Conservation (phyloP, 2,329 filamentous ascomycete species). For the Lasiodiplodia theobromae region DNA sequence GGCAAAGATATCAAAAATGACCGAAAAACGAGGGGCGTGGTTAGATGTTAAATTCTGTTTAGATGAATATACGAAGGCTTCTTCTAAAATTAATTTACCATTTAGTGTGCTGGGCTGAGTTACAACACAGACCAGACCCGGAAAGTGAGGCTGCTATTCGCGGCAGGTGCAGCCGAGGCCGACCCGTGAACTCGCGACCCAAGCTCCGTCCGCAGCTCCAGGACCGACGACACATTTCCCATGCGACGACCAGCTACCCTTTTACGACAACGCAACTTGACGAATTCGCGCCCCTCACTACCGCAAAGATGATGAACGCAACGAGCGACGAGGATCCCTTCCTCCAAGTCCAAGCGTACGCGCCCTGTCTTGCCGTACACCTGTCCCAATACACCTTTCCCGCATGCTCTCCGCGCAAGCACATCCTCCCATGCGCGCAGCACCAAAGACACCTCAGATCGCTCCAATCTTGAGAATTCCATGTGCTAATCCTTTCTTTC, state of each 20-base stretch:
- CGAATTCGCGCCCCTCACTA: background rate
- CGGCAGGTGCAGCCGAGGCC: slow-evolving; percentile 8
- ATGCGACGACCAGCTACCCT: slow-evolving; percentile 9
- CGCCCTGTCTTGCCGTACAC: background rate
- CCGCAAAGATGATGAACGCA: slow-evolving; percentile 45
- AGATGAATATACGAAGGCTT: background rate
- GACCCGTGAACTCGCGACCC: slow-evolving; percentile 5
- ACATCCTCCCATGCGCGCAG: background rate
- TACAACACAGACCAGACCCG: background rate
- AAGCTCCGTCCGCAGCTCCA: slow-evolving; percentile 23
- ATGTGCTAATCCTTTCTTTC: slow-evolving; percentile 6
- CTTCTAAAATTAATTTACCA: background rate
- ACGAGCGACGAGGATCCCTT: slow-evolving; percentile 56
- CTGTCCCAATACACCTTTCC: background rate
- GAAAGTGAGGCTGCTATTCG: background rate
- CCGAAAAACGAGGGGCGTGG: background rate
- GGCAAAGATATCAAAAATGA: background rate
- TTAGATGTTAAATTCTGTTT: background rate
- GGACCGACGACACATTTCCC: background rate
- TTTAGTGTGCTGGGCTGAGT: background rate
- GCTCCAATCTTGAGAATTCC: background rate
- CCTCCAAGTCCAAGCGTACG: slow-evolving; percentile 57
- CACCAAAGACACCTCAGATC: background rate
- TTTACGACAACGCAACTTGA: background rate
- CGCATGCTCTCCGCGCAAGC: background rate